Evolutionary conservation across 306 rosid genomes (phyloP), one percentile per base, ranked within the genome.

Genomic region (Prunus persica): DNA sequence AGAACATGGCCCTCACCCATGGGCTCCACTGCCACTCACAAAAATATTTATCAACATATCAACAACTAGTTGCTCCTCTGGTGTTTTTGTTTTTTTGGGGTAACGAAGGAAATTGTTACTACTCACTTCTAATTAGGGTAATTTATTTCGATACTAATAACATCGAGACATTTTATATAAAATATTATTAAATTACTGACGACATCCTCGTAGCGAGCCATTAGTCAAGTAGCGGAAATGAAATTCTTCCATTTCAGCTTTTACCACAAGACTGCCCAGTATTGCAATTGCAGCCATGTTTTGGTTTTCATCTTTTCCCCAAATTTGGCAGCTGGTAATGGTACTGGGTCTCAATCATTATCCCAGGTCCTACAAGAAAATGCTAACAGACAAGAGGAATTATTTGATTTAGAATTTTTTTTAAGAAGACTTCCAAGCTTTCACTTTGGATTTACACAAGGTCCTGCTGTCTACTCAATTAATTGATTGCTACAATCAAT

Each of bases 261-360:
- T 54, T n/a, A 10, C 7, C 30, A 57, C 5, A 57, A 57, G 27
- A 20, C 63, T n/a, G 4, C 15, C 22, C 28, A 57, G 1, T 57
- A 3, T 60, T 60, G 34, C 65, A 60, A 46, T 46, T 46, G 43
- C 43, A 38, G 43, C 43, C 43, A n/a, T 38, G 62, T 27, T 57
- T 20, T 10, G 28, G 24, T 56, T 56, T 56, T 3, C 62, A 56
- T 56, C 27, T 55, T 74, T 64, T 63, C 52, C 18, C 11, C 51
- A n/a, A 56, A 20, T 38, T 74, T 30, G 41, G 65, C 24, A 57
- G 76, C 69, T 64, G 49, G 12, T 51, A 41, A 11, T 66, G 82
- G 76, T 69, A 34, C 46, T 79, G 0, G 8, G 79, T 76, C 81
- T 55, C 67, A 60, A 60, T 76, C 84, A 72, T 71, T 50, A 49